Evolutionary conservation across 768 basidiomycete species (phyloP).

Genomic region (Sporobolomyces pararoseus): DNA sequence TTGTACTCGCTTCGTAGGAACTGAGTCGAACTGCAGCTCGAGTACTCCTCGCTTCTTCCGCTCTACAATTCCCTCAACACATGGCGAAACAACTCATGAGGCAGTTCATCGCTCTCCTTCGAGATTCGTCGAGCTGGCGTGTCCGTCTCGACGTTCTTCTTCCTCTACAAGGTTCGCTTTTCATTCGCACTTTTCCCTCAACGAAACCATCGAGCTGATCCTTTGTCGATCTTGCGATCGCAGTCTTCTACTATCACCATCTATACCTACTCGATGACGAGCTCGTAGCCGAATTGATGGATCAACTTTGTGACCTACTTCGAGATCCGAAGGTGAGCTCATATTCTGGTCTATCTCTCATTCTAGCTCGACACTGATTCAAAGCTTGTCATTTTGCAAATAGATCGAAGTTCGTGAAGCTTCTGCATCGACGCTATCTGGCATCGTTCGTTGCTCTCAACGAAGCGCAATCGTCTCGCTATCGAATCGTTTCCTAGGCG

Average conservation of each 20-base stretch:
- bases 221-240: neutral
- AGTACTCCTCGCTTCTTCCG: slow-evolving; percentile 77
- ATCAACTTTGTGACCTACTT: slow-evolving; percentile 76
- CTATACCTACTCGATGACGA: slow-evolving; percentile 71
- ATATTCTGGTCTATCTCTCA: slow-evolving; percentile 30
- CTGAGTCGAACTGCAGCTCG: slow-evolving; percentile 63
- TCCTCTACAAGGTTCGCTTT: slow-evolving; percentile 55
- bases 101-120: slow-evolving; percentile 71
- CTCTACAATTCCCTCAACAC: slow-evolving; percentile 69
- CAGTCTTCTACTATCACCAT: slow-evolving; percentile 63
- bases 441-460: slow-evolving; percentile 53
- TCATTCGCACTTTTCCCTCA: neutral
- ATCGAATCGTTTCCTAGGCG: slow-evolving; percentile 73
- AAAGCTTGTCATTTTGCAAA: neutral
- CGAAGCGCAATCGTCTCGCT: slow-evolving; percentile 50
- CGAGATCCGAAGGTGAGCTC: slow-evolving; percentile 53
- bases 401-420: slow-evolving; percentile 43
- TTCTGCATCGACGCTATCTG: slow-evolving; percentile 49
- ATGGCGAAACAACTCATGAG: slow-evolving; percentile 67
- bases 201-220: slow-evolving; percentile 1
- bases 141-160: slow-evolving; percentile 81
- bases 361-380: too few relatives aligned
- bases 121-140: slow-evolving; percentile 75
- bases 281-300: slow-evolving; percentile 73
- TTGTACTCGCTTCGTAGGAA: slow-evolving; percentile 52